Conservation (phyloP, 2,329 filamentous ascomycete genomes). For the Ilyonectria robusta region DNA sequence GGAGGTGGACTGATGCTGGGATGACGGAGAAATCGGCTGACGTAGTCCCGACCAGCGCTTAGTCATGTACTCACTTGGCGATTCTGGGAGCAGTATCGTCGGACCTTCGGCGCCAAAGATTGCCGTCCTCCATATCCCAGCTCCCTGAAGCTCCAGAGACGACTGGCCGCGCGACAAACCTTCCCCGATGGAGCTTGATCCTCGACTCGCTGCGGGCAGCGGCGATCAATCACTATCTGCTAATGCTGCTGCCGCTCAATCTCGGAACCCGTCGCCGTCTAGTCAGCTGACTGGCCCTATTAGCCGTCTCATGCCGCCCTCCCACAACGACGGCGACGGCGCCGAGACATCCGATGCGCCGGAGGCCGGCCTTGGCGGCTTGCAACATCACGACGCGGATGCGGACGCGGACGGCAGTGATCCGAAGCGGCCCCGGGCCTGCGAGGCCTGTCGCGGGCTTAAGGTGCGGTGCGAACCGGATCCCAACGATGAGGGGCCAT, state of each 20-base stretch:
- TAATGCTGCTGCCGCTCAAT: slow-evolving; percentile 24
- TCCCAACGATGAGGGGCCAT: slow-evolving; percentile 73
- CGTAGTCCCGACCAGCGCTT: slow-evolving; percentile 37
- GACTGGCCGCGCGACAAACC: slow-evolving; percentile 36
- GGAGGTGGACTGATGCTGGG: not conserved
- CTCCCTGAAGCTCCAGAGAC: slow-evolving; percentile 26
- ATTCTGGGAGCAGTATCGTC: slow-evolving; percentile 39
- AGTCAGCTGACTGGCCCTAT: slow-evolving; percentile 29
- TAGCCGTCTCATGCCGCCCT: slow-evolving; percentile 30
- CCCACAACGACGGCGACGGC: slow-evolving; percentile 37
- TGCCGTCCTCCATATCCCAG: slow-evolving; percentile 45
- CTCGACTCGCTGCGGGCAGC: slow-evolving; percentile 46
- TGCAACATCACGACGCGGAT: slow-evolving; percentile 39
- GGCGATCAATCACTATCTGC: slow-evolving; percentile 40
- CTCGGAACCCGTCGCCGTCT: slow-evolving; percentile 37
- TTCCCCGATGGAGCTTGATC: slow-evolving; percentile 53
- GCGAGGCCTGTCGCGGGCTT: slow-evolving; percentile 81
- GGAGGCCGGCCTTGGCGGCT: slow-evolving; percentile 35
- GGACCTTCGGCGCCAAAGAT: slow-evolving; percentile 50
- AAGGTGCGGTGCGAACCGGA: slow-evolving; percentile 91
- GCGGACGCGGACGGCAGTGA: slow-evolving; percentile 56
- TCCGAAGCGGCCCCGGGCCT: slow-evolving; percentile 78
- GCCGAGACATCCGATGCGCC: slow-evolving; percentile 44
- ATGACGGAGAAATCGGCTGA: slow-evolving; percentile 27
- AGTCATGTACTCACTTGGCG: slow-evolving; percentile 30